Conservation (phyloP, 179 eudicot species). For the Corrigiola litoralis region DNA sequence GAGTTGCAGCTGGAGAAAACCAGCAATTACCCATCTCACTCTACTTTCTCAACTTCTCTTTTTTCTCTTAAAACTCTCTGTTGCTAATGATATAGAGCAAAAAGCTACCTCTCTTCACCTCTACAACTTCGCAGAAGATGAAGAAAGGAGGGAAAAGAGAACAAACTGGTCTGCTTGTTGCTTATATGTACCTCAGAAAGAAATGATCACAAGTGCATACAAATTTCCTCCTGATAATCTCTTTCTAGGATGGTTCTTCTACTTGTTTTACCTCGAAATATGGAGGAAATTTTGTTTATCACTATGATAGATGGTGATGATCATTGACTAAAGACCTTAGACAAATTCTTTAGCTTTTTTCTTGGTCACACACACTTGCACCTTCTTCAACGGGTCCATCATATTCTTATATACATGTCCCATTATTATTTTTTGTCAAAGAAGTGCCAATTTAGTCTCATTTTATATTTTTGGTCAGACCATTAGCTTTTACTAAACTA, state of each 20-base stretch:
- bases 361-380: slow-evolving; percentile 1
- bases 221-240: too few relatives aligned
- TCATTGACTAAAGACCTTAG: slow-evolving; percentile 6
- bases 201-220: background rate
- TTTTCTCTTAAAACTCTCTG: background rate
- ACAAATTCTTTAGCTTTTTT: background rate
- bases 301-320: background rate
- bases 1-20: slow-evolving; percentile 26
- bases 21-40: slow-evolving; percentile 61
- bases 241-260: slow-evolving; percentile 9
- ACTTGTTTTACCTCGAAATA: background rate
- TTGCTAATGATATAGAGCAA: background rate
- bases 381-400: slow-evolving; percentile 20
- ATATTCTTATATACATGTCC: background rate
- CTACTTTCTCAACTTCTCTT: slow-evolving; percentile 5
- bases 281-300: background rate
- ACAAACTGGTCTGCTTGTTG: background rate
- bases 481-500: background rate
- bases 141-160: background rate
- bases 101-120: background rate
- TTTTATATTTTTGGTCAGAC: background rate
- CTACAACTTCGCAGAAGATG: background rate
- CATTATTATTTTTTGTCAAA: slow-evolving; percentile 1
- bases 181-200: background rate
- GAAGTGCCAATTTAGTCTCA: background rate